phyloP scores from a whole-genome alignment of 2,329 filamentous ascomycete genomes.

The Pseudocercospora crystallina region DNA sequence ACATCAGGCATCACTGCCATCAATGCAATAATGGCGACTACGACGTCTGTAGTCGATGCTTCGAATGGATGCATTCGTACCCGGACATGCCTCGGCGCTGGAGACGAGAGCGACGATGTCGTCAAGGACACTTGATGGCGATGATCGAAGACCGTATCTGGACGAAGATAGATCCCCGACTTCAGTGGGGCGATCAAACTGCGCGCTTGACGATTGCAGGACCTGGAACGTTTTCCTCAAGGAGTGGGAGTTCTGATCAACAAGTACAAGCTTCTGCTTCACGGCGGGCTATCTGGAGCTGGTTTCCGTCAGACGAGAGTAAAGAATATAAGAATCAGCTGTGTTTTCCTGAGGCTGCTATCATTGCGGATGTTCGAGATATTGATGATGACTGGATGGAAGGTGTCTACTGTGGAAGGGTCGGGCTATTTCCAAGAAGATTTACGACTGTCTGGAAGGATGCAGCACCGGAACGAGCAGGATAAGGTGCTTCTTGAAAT shows the following conservation, averaged over 20 bases:
- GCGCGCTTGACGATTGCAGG: no score
- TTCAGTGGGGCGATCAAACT: no score
- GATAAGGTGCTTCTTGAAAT: no score
- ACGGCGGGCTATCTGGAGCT: background rate
- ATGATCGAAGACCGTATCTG: background rate
- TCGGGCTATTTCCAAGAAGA: background rate
- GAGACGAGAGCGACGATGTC: background rate
- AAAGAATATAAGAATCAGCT: background rate
- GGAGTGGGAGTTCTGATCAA: no score
- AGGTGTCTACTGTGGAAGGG: background rate
- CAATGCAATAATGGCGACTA: background rate
- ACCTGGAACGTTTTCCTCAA: no score
- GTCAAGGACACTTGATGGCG: background rate
- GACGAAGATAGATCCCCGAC: no score
- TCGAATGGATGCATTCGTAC: background rate
- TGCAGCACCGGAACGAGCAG: no score
- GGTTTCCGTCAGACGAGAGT: background rate
- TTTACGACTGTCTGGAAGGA: no score
- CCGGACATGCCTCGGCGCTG: background rate
- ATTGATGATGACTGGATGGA: background rate
- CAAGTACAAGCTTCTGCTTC: background rate
- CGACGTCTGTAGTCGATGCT: constrained; percentile 1
- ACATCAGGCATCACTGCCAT: background rate
- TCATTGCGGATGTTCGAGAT: background rate
- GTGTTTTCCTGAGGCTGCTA: background rate